A percentile compares a stretch with the other conserved stretches of the same genome.
phyloP scores from a whole-genome alignment of 805 yeast genomes.

The Teunomyces kruisii region DNA sequence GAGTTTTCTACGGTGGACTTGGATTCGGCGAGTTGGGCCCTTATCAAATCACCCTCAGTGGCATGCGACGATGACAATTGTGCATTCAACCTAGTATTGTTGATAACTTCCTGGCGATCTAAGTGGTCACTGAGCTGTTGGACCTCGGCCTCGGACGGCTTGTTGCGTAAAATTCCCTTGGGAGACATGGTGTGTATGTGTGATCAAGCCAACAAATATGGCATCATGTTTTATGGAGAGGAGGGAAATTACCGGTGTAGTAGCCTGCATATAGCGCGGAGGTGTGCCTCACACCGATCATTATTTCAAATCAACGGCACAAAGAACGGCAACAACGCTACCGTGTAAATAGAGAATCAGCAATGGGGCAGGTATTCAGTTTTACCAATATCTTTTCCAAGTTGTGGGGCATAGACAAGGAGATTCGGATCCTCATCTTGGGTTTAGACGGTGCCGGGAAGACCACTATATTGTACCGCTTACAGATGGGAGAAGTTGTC shows the following conservation, averaged over 20 bases:
- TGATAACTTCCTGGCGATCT: slow-evolving; percentile 72
- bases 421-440: slow-evolving; percentile 82
- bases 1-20: slow-evolving; percentile 3
- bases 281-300: background rate
- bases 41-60: slow-evolving; percentile 44
- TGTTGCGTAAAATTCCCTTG: slow-evolving; percentile 56
- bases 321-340: background rate
- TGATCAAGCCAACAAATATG: background rate
- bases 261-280: background rate
- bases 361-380: slow-evolving; percentile 88
- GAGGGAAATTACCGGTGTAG: background rate
- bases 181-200: slow-evolving; percentile 12
- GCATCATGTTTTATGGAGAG: slow-evolving; percentile 1
- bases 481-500: slow-evolving; percentile 58
- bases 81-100: slow-evolving; percentile 77
- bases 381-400: slow-evolving; percentile 69
- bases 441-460: slow-evolving; percentile 98
- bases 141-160: slow-evolving; percentile 17
- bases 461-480: slow-evolving; percentile 87
- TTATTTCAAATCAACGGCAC: slow-evolving; percentile 1
- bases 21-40: slow-evolving; percentile 44
- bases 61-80: slow-evolving; percentile 37
- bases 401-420: slow-evolving; percentile 88
- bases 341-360: background rate
- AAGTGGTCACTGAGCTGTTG: slow-evolving; percentile 18